Evolutionary conservation across 2,329 filamentous ascomycete genomes (phyloP).

Genomic region (Cladophialophora immunda): DNA sequence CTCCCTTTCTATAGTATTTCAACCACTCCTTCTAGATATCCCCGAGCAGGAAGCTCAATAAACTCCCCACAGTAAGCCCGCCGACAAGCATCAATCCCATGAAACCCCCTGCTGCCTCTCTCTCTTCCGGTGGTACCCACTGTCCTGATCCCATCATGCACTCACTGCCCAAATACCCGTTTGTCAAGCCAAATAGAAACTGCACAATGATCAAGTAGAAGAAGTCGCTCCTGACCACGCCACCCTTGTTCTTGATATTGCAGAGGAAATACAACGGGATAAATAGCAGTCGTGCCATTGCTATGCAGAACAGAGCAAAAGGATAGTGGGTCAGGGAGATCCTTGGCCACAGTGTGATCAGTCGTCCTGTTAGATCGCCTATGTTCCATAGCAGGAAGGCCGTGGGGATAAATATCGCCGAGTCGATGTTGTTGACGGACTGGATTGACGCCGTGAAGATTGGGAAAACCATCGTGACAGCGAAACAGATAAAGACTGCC

Average conservation of each 20-base stretch:
- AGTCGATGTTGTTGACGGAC: constrained; percentile 66
- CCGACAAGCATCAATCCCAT: constrained; percentile 92
- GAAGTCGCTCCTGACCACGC: constrained; percentile 77
- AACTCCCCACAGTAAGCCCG: constrained; percentile 83
- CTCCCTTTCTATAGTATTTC: constrained; percentile 12
- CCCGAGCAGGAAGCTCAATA: constrained; percentile 82
- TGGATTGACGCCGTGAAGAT: constrained; percentile 81
- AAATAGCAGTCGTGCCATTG: constrained; percentile 72
- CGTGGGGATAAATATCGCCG: constrained; percentile 83
- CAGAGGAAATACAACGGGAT: constrained; percentile 89
- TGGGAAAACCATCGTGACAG: constrained; percentile 91
- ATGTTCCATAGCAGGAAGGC: constrained; percentile 93
- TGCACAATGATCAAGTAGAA: constrained; percentile 91
- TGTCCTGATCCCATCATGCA: constrained; percentile 91
- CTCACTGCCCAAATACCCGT: constrained; percentile 84
- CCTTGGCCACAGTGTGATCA: constrained; percentile 68
- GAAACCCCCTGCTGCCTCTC: constrained; percentile 89
- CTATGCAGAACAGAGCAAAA: constrained; percentile 70
- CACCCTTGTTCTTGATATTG: constrained; percentile 81
- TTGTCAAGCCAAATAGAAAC: constrained; percentile 81
- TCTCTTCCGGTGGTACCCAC: constrained; percentile 82
- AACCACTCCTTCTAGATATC: constrained; percentile 33
- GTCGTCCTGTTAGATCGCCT: constrained; percentile 81
- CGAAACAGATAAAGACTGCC: constrained; percentile 83
- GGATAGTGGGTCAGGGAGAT: constrained; percentile 70